A percentile compares a stretch with the other conserved stretches of the same genome.
These are phyloP conservation scores for Epichloe sp. DNA, from an alignment of 2,329 filamentous ascomycete species.

Conservation along the genomic window DNA sequence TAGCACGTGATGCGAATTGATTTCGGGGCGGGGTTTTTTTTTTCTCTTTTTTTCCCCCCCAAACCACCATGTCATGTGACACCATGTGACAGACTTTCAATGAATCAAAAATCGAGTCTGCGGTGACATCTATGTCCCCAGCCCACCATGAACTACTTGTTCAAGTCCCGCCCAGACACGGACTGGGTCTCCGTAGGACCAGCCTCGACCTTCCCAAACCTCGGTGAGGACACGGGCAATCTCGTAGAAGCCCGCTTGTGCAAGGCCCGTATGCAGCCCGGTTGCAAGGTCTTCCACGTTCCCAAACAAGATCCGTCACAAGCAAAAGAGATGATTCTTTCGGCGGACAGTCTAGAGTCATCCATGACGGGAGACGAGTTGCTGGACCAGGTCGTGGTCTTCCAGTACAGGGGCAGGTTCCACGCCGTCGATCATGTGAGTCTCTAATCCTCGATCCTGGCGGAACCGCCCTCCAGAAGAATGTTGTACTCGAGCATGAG, in stretches of 20 bases:
- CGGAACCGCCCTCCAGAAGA: background rate
- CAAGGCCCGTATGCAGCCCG: constrained; percentile 25
- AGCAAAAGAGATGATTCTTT: constrained; percentile 17
- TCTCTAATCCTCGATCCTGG: constrained; percentile 2
- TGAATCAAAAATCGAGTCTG: no score
- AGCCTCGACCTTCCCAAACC: constrained; percentile 40
- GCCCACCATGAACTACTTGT: constrained; percentile 13
- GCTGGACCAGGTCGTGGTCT: constrained; percentile 51
- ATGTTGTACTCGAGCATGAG: background rate
- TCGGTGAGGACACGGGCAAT: constrained; percentile 26
- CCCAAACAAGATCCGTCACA: constrained; percentile 27
- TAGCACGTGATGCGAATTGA: no score
- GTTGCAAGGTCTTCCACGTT: constrained; percentile 46
- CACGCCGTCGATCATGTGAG: constrained; percentile 56
- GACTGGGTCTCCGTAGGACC: constrained; percentile 43
- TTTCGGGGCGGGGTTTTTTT: no score
- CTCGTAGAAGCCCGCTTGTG: constrained; percentile 26
- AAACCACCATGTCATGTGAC: no score
- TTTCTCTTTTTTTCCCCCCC: no score
- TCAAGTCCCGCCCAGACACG: constrained; percentile 6
- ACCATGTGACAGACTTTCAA: no score
- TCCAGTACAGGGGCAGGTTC: constrained; percentile 49
- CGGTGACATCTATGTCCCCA: no score
- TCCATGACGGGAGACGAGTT: constrained; percentile 17
- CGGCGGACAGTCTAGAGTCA: constrained; percentile 9